Conservation (phyloP, 2,329 filamentous ascomycete genomes). For the Tolypocladium endophyticum region DNA sequence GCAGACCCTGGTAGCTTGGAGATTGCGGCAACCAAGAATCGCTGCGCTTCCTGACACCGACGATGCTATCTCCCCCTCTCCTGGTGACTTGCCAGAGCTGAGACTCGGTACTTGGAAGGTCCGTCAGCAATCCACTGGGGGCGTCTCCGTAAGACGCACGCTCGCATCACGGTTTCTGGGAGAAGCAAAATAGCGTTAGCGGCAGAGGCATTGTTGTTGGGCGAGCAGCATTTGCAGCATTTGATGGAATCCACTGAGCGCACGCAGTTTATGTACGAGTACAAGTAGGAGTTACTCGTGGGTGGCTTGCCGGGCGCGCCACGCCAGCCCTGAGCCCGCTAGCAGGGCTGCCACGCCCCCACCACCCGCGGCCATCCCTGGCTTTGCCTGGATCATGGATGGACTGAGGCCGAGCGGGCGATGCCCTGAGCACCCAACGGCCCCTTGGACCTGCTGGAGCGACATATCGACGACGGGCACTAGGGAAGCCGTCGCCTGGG, state of each 20-base stretch:
- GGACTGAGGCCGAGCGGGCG: not conserved
- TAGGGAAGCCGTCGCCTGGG: slow-evolving; percentile 4
- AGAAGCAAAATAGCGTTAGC: not conserved
- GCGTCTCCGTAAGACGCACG: not conserved
- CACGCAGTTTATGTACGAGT: not conserved
- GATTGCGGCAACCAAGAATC: not conserved
- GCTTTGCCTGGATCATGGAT: not conserved
- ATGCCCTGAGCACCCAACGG: not conserved
- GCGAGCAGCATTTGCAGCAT: too few species aligned
- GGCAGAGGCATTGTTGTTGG: not conserved
- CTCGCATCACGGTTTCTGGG: not conserved
- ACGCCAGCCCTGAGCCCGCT: not conserved
- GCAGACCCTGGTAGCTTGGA: not conserved
- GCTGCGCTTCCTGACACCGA: not conserved
- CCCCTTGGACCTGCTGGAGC: not conserved
- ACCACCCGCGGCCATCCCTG: not conserved
- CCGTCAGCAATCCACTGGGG: not conserved
- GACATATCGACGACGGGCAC: slow-evolving; percentile 2
- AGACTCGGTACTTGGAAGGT: not conserved
- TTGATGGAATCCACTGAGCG: not conserved
- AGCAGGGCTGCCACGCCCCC: not conserved
- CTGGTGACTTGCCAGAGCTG: not conserved
- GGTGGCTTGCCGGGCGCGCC: not conserved
- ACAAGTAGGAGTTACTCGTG: too few species aligned
- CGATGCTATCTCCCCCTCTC: not conserved